A percentile compares a stretch with the other conserved stretches of the same genome.
Evolutionary conservation across 805 yeast genomes (phyloP).

Genomic region (Babjeviella inositovora): DNA sequence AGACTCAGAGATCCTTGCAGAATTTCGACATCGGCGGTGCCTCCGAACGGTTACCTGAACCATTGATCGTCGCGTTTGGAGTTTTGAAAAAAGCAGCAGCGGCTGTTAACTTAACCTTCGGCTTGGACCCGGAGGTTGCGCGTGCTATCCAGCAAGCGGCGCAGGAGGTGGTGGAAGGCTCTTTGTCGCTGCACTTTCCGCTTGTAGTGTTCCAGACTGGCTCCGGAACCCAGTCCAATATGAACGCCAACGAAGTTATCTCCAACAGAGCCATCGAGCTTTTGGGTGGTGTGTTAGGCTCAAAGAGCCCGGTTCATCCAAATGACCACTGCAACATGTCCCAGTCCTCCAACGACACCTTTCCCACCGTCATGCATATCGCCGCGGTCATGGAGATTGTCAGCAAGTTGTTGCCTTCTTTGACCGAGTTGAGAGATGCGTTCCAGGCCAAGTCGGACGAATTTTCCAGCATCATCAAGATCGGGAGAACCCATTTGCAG

Average conservation of each 20-base stretch:
- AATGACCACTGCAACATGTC: conserved; percentile 98
- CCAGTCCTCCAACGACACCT: conserved; percentile 96
- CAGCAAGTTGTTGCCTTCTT: conserved; percentile 61
- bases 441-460: conserved; percentile 66
- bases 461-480: conserved; percentile 82
- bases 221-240: conserved; percentile 95
- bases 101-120: conserved; percentile 69
- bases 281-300: conserved; percentile 83
- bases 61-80: conserved; percentile 86
- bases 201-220: conserved; percentile 98
- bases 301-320: conserved; percentile 92
- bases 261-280: conserved; percentile 96
- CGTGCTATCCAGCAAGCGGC: conserved; percentile 87
- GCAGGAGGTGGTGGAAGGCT: conserved; percentile 86
- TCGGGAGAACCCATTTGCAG: conserved; percentile 97
- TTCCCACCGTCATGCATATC: conserved; percentile 99
- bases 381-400: conserved; percentile 91
- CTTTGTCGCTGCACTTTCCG: conserved; percentile 89
- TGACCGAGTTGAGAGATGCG: conserved; percentile 61
- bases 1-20: conserved; percentile 83
- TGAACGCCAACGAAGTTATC: conserved; percentile 98
- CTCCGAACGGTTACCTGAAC: conserved; percentile 82
- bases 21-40: conserved; percentile 95
- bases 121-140: conserved; percentile 77
- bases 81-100: conserved; percentile 90